These are phyloP conservation scores for Chlamydomonas urium DNA, from an alignment of 139 green algal species.

Conservation along the genomic window DNA sequence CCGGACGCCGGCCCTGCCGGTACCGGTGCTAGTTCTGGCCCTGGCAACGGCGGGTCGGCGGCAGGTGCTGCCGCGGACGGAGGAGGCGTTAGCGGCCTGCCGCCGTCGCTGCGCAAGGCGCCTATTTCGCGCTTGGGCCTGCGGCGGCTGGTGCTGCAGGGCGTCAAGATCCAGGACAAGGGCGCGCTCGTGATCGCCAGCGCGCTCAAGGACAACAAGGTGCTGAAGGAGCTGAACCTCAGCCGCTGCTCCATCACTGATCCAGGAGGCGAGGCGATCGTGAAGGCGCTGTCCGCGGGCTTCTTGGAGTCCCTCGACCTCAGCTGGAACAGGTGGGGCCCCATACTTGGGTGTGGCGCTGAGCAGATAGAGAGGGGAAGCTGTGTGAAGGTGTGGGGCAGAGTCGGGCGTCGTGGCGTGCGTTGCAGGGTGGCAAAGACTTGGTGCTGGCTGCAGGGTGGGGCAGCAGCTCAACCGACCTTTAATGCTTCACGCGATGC, in stretches of 20 bases:
- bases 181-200: slow-evolving; percentile 23
- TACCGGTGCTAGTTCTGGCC: not conserved
- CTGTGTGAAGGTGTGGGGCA: no score
- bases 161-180: slow-evolving; percentile 37
- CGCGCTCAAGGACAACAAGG: slow-evolving; percentile 21
- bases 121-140: slow-evolving; percentile 21
- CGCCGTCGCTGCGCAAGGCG: no score
- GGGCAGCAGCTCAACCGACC: no score
- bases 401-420: no score
- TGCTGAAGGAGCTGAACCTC: slow-evolving; percentile 28
- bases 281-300: slow-evolving; percentile 20
- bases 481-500: no score
- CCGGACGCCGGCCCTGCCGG: not conserved
- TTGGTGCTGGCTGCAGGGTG: no score
- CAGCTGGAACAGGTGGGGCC: slow-evolving; percentile 21
- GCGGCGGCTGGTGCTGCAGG: slow-evolving; percentile 20
- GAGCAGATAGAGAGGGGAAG: no score
- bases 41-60: not conserved
- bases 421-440: no score
- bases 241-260: slow-evolving; percentile 32
- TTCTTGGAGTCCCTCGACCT: slow-evolving; percentile 21
- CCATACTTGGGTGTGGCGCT: no score
- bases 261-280: slow-evolving; percentile 21
- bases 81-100: not conserved
- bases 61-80: not conserved